Base-by-base conservation (phyloP, 371 early-diverging fungal species). In the Mycotypha africana region DNA sequence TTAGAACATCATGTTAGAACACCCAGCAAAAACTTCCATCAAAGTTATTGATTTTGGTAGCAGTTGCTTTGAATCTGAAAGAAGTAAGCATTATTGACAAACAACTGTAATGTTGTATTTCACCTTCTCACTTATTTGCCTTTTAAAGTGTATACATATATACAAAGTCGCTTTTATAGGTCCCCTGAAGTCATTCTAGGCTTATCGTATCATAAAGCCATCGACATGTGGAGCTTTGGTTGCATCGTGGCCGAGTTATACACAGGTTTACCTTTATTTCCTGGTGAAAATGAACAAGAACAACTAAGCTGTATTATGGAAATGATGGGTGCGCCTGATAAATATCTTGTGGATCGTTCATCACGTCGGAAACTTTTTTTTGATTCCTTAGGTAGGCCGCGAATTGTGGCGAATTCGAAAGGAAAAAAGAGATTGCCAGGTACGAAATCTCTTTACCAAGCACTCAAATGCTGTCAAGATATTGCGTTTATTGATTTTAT, bases 201-300 rank as follows among this genome's bases (percentile, higher is more conserved):
- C 3, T 19, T 55, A 14, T 42, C 46, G 0, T 98, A 98, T 62
- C 82, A 77, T 47, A 88, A 76, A 54, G 81, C 91, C 5, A 92
- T 98, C 53, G 99, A 99, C 67, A 93, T 99, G 83, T 99, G 99
- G 99, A 88, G 89, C 44, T 65, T 98, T 17, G 99, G 99, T 0
- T 99, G 99, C 67, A 97, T 99, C 30, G 72, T 97, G 8, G 92
- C 88, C 22, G 99, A 99, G 56, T 75, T 99, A 21, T 76, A 86
- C 42, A 86, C 88, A 0, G 91, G 91, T 8, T 40, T 50, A 47
- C 97, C 97, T n/a, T 65, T 98, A 33, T 97, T 98, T 59, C 96
- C 97, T 6, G 97, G 96, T 10, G 93, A 92, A 60, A 89, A 93
- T 56, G 97, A 98, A 62, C 84, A 83, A 45, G 96, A 98, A 56